Base-by-base conservation (phyloP, 352 stramenopile species). In the Pythium utonaiense region DNA sequence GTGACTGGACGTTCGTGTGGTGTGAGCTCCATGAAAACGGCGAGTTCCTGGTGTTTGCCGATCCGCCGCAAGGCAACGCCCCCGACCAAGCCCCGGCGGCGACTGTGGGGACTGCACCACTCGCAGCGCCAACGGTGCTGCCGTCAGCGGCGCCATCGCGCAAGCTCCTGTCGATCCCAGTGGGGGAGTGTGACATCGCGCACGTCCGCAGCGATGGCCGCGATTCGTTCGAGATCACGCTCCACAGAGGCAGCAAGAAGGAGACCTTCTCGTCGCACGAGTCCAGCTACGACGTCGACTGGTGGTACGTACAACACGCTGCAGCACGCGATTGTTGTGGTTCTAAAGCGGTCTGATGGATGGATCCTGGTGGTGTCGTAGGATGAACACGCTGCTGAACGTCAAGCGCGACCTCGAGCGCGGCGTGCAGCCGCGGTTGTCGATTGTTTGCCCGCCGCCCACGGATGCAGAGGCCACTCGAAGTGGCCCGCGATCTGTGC, bases 221-320 rank as follows among this genome's bases (percentile, higher is more conserved):
- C 53, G 85, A 93, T 65, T 90, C 83, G 69, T 80, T 95, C 49
- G 86, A 95, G 60, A 70, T 95, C 49, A 81, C 73, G 27, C 66
- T 82, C 12, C 76, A 74, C 56, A 67, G 64, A 21, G 47, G 42
- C 47, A 42, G 14, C 52, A 93, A 92, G 66, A 93, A 92, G 55
- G 83, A 95, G 57, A 91, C 78, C 1, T 89, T 95, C 52, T 87
- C 83, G 16, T 93, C 86, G 6, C 80, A 91, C 51, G 80, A 90
- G 58, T 90, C 78, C 30, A 95, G 83, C 54, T 86, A 91, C 42
- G 86, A 95, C 49, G 77, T 93, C 13, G 86, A 95, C 67, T 95
- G 83, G 83, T 95, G 86, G 85, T 95, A 67, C 34, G 74, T 74
- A 17, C 44, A 8, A 9, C 9, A 9, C 5, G 9, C 28, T 33